Percentiles rank a stretch among this genome's conserved stretches.
Conservation (phyloP, 2,329 filamentous ascomycete species). For the Dryadomyces sulphureus region DNA sequence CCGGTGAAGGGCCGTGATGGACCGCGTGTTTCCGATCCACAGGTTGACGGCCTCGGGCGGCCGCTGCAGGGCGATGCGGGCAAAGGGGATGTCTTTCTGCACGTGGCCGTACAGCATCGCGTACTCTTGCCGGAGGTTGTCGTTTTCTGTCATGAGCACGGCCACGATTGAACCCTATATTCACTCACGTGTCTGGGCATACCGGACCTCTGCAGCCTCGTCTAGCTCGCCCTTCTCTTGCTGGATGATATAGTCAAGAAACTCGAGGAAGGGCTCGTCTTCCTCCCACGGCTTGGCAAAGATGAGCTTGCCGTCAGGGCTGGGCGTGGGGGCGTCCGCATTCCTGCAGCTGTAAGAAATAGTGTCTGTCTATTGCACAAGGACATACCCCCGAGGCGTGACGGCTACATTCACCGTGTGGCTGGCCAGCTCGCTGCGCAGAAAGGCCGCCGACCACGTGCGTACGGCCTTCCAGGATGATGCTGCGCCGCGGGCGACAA, state of each 20-base stretch:
- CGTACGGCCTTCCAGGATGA: slow-evolving; percentile 45
- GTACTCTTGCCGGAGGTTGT: slow-evolving; percentile 68
- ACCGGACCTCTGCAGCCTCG: slow-evolving; percentile 37
- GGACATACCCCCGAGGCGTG: slow-evolving; percentile 51
- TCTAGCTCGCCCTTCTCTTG: slow-evolving; percentile 33
- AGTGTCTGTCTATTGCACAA: background rate
- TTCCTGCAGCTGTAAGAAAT: slow-evolving; percentile 16
- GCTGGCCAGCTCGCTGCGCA: slow-evolving; percentile 38
- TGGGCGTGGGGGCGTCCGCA: slow-evolving; percentile 36
- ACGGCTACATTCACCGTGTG: slow-evolving; percentile 59
- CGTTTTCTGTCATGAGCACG: slow-evolving; percentile 43
- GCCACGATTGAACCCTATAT: no score
- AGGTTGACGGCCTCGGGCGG: slow-evolving; percentile 65
- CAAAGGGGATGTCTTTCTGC: slow-evolving; percentile 52
- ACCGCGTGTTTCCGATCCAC: slow-evolving; percentile 63
- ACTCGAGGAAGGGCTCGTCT: slow-evolving; percentile 43
- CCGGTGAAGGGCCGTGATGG: slow-evolving; percentile 59
- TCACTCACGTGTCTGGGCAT: slow-evolving; percentile 61
- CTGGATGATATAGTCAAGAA: slow-evolving; percentile 44
- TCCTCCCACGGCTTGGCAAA: slow-evolving; percentile 64
- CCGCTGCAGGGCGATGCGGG: slow-evolving; percentile 51
- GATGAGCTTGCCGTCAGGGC: slow-evolving; percentile 21
- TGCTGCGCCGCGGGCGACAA: slow-evolving; percentile 53
- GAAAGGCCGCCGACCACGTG: slow-evolving; percentile 47
- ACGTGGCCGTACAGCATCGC: slow-evolving; percentile 45